Conservation (phyloP, 306 rosid genomes). For the Begonia fuchsioides region DNA sequence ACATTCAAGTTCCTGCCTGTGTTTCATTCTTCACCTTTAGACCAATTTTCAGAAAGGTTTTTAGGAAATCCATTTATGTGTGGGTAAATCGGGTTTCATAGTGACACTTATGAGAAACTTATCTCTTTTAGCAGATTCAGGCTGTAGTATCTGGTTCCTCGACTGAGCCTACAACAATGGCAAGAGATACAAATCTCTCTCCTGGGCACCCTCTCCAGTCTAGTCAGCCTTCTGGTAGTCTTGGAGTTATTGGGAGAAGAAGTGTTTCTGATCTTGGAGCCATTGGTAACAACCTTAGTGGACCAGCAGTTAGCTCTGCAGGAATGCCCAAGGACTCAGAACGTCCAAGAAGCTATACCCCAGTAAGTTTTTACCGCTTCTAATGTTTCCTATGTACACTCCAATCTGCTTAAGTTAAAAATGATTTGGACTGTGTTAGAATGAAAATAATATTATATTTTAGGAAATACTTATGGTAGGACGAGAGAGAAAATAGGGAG, state of each 20-base stretch:
- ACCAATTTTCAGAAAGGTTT: too few relatives aligned
- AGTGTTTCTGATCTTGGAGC: conserved; percentile 80
- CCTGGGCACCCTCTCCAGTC: conserved; percentile 85
- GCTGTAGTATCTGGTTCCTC: conserved; percentile 54
- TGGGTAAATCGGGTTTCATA: too few relatives aligned
- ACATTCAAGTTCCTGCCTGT: too few relatives aligned
- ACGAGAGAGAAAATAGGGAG: too few relatives aligned
- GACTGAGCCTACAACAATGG: conserved; percentile 50
- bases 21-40: too few relatives aligned
- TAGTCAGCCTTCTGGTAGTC: conserved; percentile 58
- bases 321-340: conserved; percentile 80
- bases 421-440: too few relatives aligned
- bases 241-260: conserved; percentile 95
- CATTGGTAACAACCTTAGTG: conserved; percentile 69
- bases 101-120: too few relatives aligned
- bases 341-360: conserved; percentile 69
- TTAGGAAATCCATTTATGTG: too few relatives aligned
- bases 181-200: conserved; percentile 70
- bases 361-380: conserved; percentile 37
- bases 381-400: conserved; percentile 1
- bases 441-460: too few relatives aligned
- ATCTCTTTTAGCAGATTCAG: conserved; percentile 26
- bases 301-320: conserved; percentile 38
- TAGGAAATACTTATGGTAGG: too few relatives aligned
- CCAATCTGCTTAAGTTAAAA: neutral